Evolutionary conservation across 495 filamentous ascomycete species (phyloP), one percentile per base, ranked within the genome.

Genomic region (Stereocaulon alpinum): DNA sequence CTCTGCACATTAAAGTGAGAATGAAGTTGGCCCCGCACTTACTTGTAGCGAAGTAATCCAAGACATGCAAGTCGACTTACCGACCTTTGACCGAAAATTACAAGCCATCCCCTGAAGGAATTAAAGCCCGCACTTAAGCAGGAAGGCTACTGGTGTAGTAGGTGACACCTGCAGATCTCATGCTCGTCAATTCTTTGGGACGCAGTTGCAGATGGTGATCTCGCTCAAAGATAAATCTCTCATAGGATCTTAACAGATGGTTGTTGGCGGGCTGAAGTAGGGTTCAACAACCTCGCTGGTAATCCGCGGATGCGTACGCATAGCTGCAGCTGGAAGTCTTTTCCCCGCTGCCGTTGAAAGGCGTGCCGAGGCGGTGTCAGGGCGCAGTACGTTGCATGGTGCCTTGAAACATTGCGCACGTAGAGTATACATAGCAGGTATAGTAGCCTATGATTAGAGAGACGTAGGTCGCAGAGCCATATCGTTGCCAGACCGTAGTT

Each of bases 261-360:
- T 51, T 7, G 9, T 51, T 9, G 12, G 12, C 14, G 40, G 37
- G 30, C 6, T 41, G 15, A 41, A 20, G 40, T 22, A 49, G 56
- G 56, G 40, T 51, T 44, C 47, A 51, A 40, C 56, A 51, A 51
- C 40, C 45, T 41, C 22, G 17, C 45, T 42, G 15, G 17, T 29
- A 51, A 40, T 43, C 29, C 32, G 37, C 27, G 32, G 18, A 27
- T 29, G 32, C 56, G 22, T 29, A 55, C 24, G 56, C 14, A 32
- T 59, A 51, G 32, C 56, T 42, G 56, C 56, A 59, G 56, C n/a
- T 18, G 40, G 43, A 34, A 59, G 45, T 48, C 37, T n/a, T 37
- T 37, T 15, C 45, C 44, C 44, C 34, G 32, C 20, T 30, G 56
- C 44, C 43, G 45, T 37, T 40, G 44, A 40, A 9, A 30, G 29